These are phyloP conservation scores for Eucalyptus curtisii DNA, from an alignment of 345 rosid species.

Conservation along the genomic window DNA sequence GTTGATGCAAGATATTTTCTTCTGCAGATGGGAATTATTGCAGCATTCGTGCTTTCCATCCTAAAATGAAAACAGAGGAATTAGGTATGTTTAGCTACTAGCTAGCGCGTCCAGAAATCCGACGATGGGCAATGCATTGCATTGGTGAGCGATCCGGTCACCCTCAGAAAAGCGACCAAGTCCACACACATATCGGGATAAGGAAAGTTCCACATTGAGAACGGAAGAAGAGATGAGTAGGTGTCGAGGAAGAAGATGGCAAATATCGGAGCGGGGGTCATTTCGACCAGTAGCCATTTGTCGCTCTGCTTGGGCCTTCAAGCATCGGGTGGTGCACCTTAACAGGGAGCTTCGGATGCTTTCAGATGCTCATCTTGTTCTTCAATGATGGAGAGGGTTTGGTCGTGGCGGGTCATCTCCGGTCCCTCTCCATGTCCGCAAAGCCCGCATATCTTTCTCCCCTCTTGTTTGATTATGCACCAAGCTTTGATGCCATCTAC, in stretches of 20 bases:
- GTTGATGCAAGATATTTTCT: neutral
- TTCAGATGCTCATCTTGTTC: neutral
- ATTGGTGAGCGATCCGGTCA: neutral
- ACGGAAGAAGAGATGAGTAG: neutral
- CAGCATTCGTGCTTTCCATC: neutral
- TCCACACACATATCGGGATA: neutral
- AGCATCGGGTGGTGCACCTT: neutral
- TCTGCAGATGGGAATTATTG: neutral
- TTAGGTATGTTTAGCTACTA: neutral
- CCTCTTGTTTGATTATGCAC: neutral
- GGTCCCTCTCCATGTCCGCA: neutral
- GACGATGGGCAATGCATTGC: neutral
- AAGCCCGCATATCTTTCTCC: neutral
- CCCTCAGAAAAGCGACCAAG: neutral
- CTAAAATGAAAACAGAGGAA: neutral
- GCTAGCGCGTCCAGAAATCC: neutral
- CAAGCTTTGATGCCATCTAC: neutral
- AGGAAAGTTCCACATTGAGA: neutral
- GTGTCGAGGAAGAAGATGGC: neutral
- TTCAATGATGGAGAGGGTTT: neutral
- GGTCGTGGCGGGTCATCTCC: neutral
- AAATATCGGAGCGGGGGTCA: neutral
- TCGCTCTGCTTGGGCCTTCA: neutral
- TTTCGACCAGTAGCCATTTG: neutral
- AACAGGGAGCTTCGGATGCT: neutral